Base-by-base conservation (phyloP, 768 basidiomycete species). In the Mrakia blollopis region DNA sequence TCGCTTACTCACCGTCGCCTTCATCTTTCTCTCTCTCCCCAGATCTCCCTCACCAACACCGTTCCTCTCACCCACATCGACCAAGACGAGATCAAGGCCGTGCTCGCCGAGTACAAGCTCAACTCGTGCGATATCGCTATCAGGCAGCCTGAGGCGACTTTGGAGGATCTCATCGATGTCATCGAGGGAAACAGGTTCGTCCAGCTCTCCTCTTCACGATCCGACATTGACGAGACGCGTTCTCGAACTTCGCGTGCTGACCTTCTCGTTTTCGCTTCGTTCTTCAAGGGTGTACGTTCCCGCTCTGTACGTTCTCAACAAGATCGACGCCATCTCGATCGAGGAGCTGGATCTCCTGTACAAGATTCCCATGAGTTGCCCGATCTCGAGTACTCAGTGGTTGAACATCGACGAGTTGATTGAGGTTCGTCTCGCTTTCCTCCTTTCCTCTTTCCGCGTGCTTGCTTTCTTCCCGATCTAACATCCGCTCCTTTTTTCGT, bases 281-380 rank as follows among this genome's bases (percentile, higher is more conserved):
- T 11, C 25, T 39, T 61, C 41, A 79, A 93, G 92, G 81, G 92
- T 97, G 23, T 97, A 97, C 83, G 92, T 98, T 39, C 95, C 95
- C 18, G 92, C 91, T 21, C 85, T 97, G 77, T 97, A 93, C 83
- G 93, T 93, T 78, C 83, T 90, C 84, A 81, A 83, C 82, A 84
- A 72, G 90, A 94, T 96, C 82, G 97, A 99, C 83, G 97, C 93
- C 28, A 98, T 98, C 81, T 95, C 93, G 73, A 97, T 98, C 84
- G 96, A 98, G 83, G 96, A 98, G 85, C 88, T 98, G 35, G 96
- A 98, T 84, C 87, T 96, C 75, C 84, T 96, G 86, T 94, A 80
- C 80, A 92, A 93, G 84, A 99, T 99, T 77, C 97, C 97, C 3
- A 88, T 92, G 83, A 94, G 92, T 62, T 96, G 98, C 13, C 97